Evolutionary conservation across 1,284 basidiomycete species (phyloP).

Genomic region (Leccinum angustisporum): DNA sequence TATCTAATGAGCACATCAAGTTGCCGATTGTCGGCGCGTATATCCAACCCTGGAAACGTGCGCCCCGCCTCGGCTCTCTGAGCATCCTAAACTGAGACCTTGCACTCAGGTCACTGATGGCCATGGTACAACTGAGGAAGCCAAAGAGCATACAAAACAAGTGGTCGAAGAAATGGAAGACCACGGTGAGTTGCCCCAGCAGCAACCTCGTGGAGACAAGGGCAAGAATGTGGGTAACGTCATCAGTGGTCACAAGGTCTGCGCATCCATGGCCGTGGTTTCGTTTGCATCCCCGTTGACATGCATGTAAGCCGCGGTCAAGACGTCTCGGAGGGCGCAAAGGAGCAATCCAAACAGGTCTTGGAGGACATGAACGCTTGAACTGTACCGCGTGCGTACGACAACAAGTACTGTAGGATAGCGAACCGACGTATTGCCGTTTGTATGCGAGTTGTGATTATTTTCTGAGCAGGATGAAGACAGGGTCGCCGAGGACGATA

Average conservation of each 20-base stretch:
- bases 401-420: constrained; percentile 12
- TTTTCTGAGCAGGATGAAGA: constrained; percentile 88
- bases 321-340: constrained; percentile 43
- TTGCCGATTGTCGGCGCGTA: constrained; percentile 6
- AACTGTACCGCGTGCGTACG: neutral
- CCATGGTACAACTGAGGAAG: constrained; percentile 36
- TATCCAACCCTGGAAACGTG: constrained; percentile 24
- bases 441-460: constrained; percentile 38
- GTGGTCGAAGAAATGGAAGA: constrained; percentile 42
- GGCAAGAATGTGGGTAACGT: constrained; percentile 26
- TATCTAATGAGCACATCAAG: neutral
- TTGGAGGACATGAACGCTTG: constrained; percentile 32
- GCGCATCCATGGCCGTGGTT: neutral
- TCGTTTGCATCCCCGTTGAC: constrained; percentile 2
- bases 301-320: constrained; percentile 27
- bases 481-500: constrained; percentile 90
- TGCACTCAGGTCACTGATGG: constrained; percentile 8
- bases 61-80: neutral
- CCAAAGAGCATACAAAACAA: constrained; percentile 49
- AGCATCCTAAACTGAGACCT: constrained; percentile 1
- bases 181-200: constrained; percentile 19
- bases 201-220: neutral
- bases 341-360: constrained; percentile 40
- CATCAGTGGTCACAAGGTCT: constrained; percentile 29
- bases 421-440: neutral